Evolutionary conservation across 306 rosid species (phyloP).

Genomic region (Cucumis melo): DNA sequence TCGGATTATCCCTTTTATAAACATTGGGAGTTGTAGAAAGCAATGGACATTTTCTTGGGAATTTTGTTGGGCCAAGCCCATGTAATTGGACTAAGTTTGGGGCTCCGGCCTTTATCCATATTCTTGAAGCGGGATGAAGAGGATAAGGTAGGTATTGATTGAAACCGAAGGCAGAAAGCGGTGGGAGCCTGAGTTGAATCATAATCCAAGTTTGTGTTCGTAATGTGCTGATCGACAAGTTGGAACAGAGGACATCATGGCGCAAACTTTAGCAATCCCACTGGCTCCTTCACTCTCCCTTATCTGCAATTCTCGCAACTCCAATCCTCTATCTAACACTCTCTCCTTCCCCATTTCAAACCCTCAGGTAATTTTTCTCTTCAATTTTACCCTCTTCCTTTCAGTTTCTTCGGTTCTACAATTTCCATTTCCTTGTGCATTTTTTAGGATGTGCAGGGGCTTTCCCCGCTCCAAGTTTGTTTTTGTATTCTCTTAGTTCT

Average conservation of each 20-base stretch:
- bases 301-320: conserved; percentile 27
- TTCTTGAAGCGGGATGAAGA: neutral
- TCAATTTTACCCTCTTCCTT: neutral
- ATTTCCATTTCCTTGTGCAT: neutral
- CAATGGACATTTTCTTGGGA: neutral
- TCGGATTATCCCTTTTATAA: no score
- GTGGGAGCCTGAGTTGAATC: neutral
- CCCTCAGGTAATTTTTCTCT: conserved; percentile 28
- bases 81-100: neutral
- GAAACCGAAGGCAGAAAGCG: neutral
- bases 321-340: conserved; percentile 22
- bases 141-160: neutral
- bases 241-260: conserved; percentile 27
- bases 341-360: conserved; percentile 28
- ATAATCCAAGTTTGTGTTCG: no score
- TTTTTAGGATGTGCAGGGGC: neutral
- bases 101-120: neutral
- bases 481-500: neutral
- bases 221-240: neutral
- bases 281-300: conserved; percentile 55
- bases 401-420: neutral
- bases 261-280: conserved; percentile 62
- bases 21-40: neutral
- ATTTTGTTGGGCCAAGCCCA: neutral
- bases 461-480: neutral